phyloP scores from a whole-genome alignment of 2,329 filamentous ascomycete genomes.

The Rhynchosporium graminicola region DNA sequence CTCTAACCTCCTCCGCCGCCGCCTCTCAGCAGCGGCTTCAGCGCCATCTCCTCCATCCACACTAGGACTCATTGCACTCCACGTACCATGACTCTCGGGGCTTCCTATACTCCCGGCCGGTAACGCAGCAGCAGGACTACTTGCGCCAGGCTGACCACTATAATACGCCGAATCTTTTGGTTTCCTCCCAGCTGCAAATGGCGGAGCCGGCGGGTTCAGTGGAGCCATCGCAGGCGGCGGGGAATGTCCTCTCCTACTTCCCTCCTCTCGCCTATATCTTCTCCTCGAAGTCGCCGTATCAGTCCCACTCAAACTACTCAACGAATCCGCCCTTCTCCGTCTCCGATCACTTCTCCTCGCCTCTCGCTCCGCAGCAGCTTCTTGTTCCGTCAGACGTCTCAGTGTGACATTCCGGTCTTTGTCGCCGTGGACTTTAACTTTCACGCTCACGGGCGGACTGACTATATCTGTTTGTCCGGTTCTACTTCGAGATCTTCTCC shows the following conservation, averaged over 20 bases:
- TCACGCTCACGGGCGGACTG: slow-evolving; percentile 56
- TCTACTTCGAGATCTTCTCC: slow-evolving; percentile 31
- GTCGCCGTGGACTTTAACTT: slow-evolving; percentile 61
- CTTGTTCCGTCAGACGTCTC: slow-evolving; percentile 61
- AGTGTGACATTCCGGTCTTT: slow-evolving; percentile 62
- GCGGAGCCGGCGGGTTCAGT: slow-evolving; percentile 57
- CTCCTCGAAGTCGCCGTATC: slow-evolving; percentile 50
- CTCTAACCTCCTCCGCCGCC: slow-evolving; percentile 58
- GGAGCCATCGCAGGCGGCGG: slow-evolving; percentile 42
- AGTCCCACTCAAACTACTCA: slow-evolving; percentile 58
- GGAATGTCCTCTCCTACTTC: slow-evolving; percentile 38
- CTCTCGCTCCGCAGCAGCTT: slow-evolving; percentile 48
- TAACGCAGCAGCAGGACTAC: slow-evolving; percentile 17
- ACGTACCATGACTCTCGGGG: slow-evolving; percentile 39
- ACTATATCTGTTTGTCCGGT: slow-evolving; percentile 38
- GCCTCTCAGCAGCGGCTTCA: slow-evolving; percentile 50
- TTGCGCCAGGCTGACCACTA: slow-evolving; percentile 48
- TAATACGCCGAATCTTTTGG: slow-evolving; percentile 64
- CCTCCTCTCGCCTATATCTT: slow-evolving; percentile 58
- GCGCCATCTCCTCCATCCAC: slow-evolving; percentile 38
- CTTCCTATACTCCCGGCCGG: slow-evolving; percentile 32
- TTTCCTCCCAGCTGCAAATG: slow-evolving; percentile 54
- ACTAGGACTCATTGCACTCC: slow-evolving; percentile 40
- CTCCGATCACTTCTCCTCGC: slow-evolving; percentile 41
- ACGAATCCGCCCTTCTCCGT: slow-evolving; percentile 50